Evolutionary conservation across 108 stramenopile species (phyloP).

Genomic region (Cyclostephanos tholiformis): DNA sequence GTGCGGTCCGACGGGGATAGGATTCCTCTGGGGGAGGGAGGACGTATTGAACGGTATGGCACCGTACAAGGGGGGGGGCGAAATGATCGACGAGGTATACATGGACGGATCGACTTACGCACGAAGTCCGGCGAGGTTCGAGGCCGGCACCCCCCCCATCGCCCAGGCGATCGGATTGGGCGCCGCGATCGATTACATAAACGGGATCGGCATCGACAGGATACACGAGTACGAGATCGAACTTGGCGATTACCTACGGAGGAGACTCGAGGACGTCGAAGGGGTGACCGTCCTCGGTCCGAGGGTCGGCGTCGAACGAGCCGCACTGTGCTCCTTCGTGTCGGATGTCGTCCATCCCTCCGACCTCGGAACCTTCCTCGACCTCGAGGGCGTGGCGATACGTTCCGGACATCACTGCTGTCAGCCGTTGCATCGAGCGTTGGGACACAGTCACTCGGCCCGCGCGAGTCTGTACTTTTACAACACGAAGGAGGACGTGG

Average conservation of each 20-base stretch:
- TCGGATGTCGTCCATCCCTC: slow-evolving; percentile 86
- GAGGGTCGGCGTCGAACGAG: slow-evolving; percentile 57
- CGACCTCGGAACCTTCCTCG: slow-evolving; percentile 94
- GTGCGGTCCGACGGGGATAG: slow-evolving; percentile 98
- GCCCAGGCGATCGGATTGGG: slow-evolving; percentile 94
- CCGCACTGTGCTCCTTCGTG: slow-evolving; percentile 88
- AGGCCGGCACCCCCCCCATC: slow-evolving; percentile 96
- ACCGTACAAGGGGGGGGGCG: slow-evolving; percentile 93
- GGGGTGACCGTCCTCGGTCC: slow-evolving; percentile 87
- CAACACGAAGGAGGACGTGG: slow-evolving; percentile 90
- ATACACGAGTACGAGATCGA: slow-evolving; percentile 87
- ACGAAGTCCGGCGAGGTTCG: slow-evolving; percentile 87
- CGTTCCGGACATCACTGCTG: slow-evolving; percentile 98
- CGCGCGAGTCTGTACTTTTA: slow-evolving; percentile 89
- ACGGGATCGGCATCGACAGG: slow-evolving; percentile 83
- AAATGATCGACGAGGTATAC: slow-evolving; percentile 95
- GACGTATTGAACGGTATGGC: slow-evolving; percentile 82
- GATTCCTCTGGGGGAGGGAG: slow-evolving; percentile 89
- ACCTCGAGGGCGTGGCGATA: slow-evolving; percentile 94
- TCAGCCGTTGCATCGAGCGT: slow-evolving; percentile 91
- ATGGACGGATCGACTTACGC: slow-evolving; percentile 89
- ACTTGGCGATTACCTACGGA: slow-evolving; percentile 78
- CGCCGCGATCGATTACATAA: slow-evolving; percentile 87
- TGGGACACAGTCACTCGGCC: slow-evolving; percentile 86
- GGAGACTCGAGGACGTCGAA: slow-evolving; percentile 66